Conservation (phyloP, 148 eudicot genomes). For the Spergularia marina region DNA sequence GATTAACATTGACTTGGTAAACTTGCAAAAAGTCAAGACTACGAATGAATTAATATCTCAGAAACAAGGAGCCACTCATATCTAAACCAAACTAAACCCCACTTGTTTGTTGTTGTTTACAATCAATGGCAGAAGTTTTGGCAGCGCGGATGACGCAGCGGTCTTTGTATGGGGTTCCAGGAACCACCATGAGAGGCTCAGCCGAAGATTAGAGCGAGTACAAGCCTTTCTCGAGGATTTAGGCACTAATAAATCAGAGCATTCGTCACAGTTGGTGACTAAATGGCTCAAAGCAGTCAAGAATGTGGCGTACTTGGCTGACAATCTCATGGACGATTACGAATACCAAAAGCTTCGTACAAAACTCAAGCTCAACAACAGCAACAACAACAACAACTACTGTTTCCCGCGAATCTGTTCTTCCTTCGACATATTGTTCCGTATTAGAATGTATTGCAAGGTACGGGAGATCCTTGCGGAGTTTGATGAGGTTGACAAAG, state of each 20-base stretch:
- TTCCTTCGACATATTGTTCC: not conserved
- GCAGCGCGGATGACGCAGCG: not conserved
- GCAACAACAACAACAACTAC: too few relatives aligned
- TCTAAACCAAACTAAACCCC: too few relatives aligned
- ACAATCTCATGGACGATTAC: not conserved
- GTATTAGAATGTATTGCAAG: not conserved
- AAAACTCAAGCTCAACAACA: not conserved
- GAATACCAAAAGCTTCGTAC: not conserved
- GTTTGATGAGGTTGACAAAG: not conserved
- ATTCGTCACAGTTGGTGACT: not conserved
- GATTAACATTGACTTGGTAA: too few relatives aligned
- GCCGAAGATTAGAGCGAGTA: not conserved
- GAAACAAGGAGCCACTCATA: too few relatives aligned
- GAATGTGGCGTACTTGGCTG: not conserved
- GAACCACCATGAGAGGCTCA: constrained; percentile 2
- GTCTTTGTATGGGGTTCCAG: constrained; percentile 6
- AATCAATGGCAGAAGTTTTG: too few relatives aligned
- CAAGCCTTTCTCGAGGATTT: constrained; percentile 10
- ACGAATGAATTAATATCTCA: too few relatives aligned
- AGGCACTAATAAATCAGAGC: not conserved
- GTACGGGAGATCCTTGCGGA: not conserved
- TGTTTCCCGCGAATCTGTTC: not conserved
- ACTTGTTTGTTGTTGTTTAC: too few relatives aligned
- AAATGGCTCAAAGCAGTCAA: not conserved
- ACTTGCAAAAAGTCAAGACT: too few relatives aligned